A percentile compares a stretch with the other conserved stretches of the same genome.
Evolutionary conservation across 2,329 filamentous ascomycete species (phyloP).

Genomic region (Lecanosticta acicola): DNA sequence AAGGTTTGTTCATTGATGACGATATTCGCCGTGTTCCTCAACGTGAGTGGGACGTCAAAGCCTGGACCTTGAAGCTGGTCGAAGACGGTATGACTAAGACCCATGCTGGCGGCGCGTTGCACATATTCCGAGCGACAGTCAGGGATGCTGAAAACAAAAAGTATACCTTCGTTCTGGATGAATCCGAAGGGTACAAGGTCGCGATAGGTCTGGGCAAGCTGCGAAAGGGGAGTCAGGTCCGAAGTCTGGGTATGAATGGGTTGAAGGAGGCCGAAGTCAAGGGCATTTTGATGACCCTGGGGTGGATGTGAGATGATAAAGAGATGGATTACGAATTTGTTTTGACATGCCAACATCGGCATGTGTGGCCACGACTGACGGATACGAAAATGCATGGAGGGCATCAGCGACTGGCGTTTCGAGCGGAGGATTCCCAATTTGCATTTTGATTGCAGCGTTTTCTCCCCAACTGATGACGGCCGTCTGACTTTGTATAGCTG

Average conservation of each 20-base stretch:
- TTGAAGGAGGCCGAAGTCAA: slow-evolving; percentile 45
- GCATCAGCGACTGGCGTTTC: slow-evolving; percentile 9
- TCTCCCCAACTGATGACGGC: not conserved
- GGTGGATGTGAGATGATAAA: slow-evolving; percentile 26
- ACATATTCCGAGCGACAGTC: slow-evolving; percentile 54
- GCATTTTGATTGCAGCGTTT: not conserved
- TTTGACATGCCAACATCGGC: not conserved
- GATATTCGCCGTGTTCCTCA: slow-evolving; percentile 87
- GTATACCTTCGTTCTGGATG: slow-evolving; percentile 56
- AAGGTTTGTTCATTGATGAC: slow-evolving; percentile 95
- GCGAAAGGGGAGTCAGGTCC: slow-evolving; percentile 51
- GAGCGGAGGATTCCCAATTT: not conserved
- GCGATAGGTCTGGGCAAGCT: slow-evolving; percentile 53
- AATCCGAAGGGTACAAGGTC: slow-evolving; percentile 59
- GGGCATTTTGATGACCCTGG: slow-evolving; percentile 32
- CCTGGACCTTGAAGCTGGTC: slow-evolving; percentile 89
- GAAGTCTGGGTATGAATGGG: slow-evolving; percentile 49
- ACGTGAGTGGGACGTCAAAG: slow-evolving; percentile 97
- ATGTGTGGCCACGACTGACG: not conserved
- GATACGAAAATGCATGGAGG: slow-evolving; percentile 1
- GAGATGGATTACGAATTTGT: slow-evolving; percentile 2
- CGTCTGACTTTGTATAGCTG: slow-evolving; percentile 7
- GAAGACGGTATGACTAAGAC: slow-evolving; percentile 52
- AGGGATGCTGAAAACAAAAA: slow-evolving; percentile 56
- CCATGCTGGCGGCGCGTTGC: slow-evolving; percentile 37